These are phyloP conservation scores for Catunica adiposa DNA, from an alignment of 2,329 filamentous ascomycete species.

Conservation along the genomic window DNA sequence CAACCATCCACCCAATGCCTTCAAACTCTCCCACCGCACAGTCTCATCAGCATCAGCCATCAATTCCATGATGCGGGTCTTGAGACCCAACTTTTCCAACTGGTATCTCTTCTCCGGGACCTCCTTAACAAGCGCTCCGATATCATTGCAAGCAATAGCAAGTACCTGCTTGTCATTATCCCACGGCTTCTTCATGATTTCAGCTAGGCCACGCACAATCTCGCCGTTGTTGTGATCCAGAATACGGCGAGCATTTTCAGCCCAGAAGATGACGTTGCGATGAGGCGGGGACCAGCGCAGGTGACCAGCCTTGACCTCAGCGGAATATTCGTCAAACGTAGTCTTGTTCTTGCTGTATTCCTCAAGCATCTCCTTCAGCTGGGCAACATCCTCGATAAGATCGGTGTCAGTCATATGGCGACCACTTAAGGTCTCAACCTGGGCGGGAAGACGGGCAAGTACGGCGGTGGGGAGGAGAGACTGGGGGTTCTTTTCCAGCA, in stretches of 20 bases:
- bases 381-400: constrained; percentile 44
- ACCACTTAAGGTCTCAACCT: constrained; percentile 45
- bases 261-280: constrained; percentile 74
- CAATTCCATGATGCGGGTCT: constrained; percentile 78
- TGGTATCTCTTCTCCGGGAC: constrained; percentile 67
- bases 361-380: constrained; percentile 45
- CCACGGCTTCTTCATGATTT: constrained; percentile 61
- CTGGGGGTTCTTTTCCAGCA: constrained; percentile 54
- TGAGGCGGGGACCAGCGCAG: constrained; percentile 88
- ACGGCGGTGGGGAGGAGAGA: constrained; percentile 69
- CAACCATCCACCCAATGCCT: constrained; percentile 54
- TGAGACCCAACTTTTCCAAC: constrained; percentile 71
- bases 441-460: constrained; percentile 59
- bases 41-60: constrained; percentile 82
- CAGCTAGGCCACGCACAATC: constrained; percentile 64
- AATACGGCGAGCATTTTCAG: constrained; percentile 76
- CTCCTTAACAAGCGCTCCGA: constrained; percentile 76
- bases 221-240: constrained; percentile 68
- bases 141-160: constrained; percentile 83
- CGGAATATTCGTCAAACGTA: constrained; percentile 77
- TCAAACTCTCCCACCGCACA: constrained; percentile 82
- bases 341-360: constrained; percentile 55
- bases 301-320: constrained; percentile 72
- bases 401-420: constrained; percentile 50
- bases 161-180: constrained; percentile 74